Conservation (phyloP, 1,139 yeast species). For the Saccharomycopsis hybrid region DNA sequence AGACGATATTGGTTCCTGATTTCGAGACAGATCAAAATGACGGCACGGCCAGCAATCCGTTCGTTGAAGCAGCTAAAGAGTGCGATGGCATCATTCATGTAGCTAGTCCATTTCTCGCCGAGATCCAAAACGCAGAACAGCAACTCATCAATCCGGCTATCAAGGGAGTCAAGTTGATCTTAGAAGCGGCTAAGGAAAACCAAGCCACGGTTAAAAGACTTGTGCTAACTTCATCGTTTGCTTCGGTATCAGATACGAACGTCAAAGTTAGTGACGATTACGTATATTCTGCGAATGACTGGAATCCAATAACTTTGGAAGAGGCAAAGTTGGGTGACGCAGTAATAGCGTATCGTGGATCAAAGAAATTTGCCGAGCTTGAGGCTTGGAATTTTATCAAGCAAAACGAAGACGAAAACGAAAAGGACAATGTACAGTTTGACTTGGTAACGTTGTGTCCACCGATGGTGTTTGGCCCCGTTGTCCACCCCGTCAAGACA, state of each 20-base stretch:
- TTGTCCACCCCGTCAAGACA: slow-evolving; percentile 18
- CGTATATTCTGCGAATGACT: slow-evolving; percentile 29
- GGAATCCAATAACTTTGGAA: slow-evolving; percentile 33
- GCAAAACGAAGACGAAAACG: neutral
- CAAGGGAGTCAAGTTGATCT: slow-evolving; percentile 31
- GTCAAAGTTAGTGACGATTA: slow-evolving; percentile 16
- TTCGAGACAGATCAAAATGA: slow-evolving; percentile 5
- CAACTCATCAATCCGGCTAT: slow-evolving; percentile 33
- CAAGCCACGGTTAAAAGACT: slow-evolving; percentile 29
- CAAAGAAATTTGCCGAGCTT: slow-evolving; percentile 42
- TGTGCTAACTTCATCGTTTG: slow-evolving; percentile 35
- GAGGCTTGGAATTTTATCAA: slow-evolving; percentile 43
- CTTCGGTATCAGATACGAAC: slow-evolving; percentile 27
- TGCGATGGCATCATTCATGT: slow-evolving; percentile 31
- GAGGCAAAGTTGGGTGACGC: slow-evolving; percentile 28
- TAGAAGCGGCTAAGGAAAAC: slow-evolving; percentile 28
- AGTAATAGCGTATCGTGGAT: slow-evolving; percentile 35
- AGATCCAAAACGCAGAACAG: slow-evolving; percentile 26
- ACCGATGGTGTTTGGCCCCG: slow-evolving; percentile 30
- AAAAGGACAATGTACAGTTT: slow-evolving; percentile 30
- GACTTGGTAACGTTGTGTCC: slow-evolving; percentile 32
- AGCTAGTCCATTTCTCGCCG: slow-evolving; percentile 36
- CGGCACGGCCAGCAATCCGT: slow-evolving; percentile 27
- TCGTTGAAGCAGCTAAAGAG: slow-evolving; percentile 30
- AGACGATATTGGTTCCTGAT: slow-evolving; percentile 19